These are phyloP conservation scores for Polyplosphaeria fusca DNA, from an alignment of 495 filamentous ascomycete species.

Conservation along the genomic window DNA sequence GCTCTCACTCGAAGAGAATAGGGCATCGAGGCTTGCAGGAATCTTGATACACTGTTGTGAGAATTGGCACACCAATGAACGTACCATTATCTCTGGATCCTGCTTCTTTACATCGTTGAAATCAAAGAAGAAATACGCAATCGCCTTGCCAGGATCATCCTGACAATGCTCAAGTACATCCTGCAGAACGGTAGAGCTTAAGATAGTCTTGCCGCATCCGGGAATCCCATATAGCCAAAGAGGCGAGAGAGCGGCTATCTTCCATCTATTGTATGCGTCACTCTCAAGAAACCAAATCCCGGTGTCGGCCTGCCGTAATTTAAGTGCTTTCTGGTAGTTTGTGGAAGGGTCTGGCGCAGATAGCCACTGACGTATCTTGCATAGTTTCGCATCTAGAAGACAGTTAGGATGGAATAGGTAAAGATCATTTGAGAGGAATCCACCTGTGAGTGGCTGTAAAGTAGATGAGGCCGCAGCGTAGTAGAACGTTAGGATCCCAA, in stretches of 20 bases:
- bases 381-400: conserved; percentile 10
- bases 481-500: conserved; percentile 20
- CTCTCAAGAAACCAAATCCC: conserved; percentile 5
- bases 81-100: background rate
- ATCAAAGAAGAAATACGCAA: conserved; percentile 12
- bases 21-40: background rate
- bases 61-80: background rate
- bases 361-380: conserved; percentile 11
- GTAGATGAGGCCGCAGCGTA: background rate
- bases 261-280: background rate
- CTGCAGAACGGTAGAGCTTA: conserved; percentile 8
- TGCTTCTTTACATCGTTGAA: conserved; percentile 5
- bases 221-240: conserved; percentile 8
- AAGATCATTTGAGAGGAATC: no score
- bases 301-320: background rate
- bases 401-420: no score
- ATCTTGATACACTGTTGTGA: background rate
- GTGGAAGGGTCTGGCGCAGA: conserved; percentile 1
- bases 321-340: background rate
- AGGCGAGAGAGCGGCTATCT: background rate
- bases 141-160: background rate
- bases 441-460: background rate
- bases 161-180: background rate
- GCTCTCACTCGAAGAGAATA: background rate
- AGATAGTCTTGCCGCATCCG: conserved; percentile 5